A percentile compares a stretch with the other conserved stretches of the same genome.
Evolutionary conservation across 331 rosid species (phyloP).

Genomic region (Pyrus hybrid): DNA sequence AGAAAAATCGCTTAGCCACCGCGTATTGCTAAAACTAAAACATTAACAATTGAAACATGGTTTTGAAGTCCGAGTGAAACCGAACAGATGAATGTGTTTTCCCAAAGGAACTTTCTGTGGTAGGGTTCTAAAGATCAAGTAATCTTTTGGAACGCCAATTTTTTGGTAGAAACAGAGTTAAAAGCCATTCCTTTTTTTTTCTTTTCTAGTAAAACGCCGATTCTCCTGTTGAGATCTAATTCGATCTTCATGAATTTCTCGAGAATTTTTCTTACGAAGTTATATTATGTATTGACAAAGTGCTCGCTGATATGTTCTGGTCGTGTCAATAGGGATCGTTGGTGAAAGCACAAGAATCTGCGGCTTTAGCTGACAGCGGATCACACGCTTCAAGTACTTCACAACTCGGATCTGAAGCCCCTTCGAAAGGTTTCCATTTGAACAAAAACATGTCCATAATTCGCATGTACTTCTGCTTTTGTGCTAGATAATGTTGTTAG

Average conservation of each 20-base stretch:
- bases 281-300: neutral
- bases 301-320: slow-evolving; percentile 20
- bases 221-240: no score
- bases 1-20: no score
- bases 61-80: neutral
- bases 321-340: slow-evolving; percentile 45
- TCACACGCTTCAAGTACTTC: slow-evolving; percentile 47
- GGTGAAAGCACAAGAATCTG: slow-evolving; percentile 40
- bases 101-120: neutral
- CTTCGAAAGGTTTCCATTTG: slow-evolving; percentile 52
- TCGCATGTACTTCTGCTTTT: slow-evolving; percentile 1
- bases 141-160: neutral
- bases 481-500: neutral
- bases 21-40: neutral
- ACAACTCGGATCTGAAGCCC: slow-evolving; percentile 37
- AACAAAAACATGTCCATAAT: no score
- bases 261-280: no score
- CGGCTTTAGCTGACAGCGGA: slow-evolving; percentile 41
- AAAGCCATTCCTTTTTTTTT: neutral
- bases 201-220: no score
- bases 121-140: neutral
- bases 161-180: neutral
- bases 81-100: neutral
- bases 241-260: no score
- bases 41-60: neutral